These are phyloP conservation scores for Phytophthora podocarpi DNA, from an alignment of 352 stramenopile species.

Conservation along the genomic window DNA sequence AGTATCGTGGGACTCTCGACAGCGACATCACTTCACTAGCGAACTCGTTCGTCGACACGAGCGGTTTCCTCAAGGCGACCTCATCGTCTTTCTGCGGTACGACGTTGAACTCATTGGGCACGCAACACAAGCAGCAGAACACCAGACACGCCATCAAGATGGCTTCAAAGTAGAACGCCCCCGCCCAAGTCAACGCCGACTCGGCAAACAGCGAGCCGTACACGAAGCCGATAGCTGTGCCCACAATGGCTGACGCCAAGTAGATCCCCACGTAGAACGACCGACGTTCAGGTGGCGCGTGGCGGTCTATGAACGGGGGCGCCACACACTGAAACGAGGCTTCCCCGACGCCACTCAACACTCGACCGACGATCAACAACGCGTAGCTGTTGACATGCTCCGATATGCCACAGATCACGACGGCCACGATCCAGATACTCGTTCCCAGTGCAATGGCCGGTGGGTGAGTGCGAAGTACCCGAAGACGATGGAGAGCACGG, in stretches of 20 bases:
- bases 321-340: conserved; percentile 88
- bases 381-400: conserved; percentile 66
- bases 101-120: conserved; percentile 46
- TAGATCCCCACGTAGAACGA: conserved; percentile 90
- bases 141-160: conserved; percentile 76
- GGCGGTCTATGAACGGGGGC: conserved; percentile 87
- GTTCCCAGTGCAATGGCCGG: conserved; percentile 79
- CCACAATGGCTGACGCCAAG: conserved; percentile 85
- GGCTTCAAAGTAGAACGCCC: conserved; percentile 85
- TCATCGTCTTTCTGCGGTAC: conserved; percentile 36
- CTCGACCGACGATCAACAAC: conserved; percentile 73
- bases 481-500: conserved; percentile 80
- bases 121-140: conserved; percentile 53
- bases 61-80: conserved; percentile 18
- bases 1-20: conserved; percentile 23
- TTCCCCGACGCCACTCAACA: conserved; percentile 84
- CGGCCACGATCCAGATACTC: conserved; percentile 76
- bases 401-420: conserved; percentile 70
- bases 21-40: conserved; percentile 34
- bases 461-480: conserved; percentile 77
- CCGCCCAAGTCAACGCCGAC: conserved; percentile 61
- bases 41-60: conserved; percentile 36
- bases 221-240: conserved; percentile 80
- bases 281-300: conserved; percentile 48
- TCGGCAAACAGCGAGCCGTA: conserved; percentile 71